phyloP scores from a whole-genome alignment of 2,329 filamentous ascomycete species.

The Fonsecaea multimorphosa region DNA sequence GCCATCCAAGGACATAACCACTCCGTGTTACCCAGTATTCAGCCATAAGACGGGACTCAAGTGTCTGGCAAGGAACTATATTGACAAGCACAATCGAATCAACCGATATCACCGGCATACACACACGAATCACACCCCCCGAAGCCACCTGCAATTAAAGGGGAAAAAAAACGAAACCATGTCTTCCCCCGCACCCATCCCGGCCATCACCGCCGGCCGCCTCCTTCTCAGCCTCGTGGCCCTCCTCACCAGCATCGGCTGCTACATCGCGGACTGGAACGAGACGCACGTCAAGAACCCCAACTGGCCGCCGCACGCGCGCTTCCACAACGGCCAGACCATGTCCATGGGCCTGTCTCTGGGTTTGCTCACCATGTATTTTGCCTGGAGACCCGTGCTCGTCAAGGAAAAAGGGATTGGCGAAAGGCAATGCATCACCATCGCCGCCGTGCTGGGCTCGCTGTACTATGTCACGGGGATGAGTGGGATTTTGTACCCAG shows the following conservation, averaged over 20 bases:
- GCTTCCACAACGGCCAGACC: conserved; percentile 61
- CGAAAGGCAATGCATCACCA: conserved; percentile 35
- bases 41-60: too few relatives aligned
- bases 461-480: conserved; percentile 55
- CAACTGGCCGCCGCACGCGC: conserved; percentile 57
- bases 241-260: conserved; percentile 31
- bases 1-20: too few relatives aligned
- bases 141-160: background rate
- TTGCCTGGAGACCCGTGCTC: conserved; percentile 20
- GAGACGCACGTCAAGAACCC: conserved; percentile 57
- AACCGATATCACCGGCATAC: too few relatives aligned
- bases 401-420: background rate
- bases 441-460: conserved; percentile 48
- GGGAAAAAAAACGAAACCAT: background rate
- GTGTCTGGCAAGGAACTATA: too few relatives aligned
- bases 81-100: too few relatives aligned
- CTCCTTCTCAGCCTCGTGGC: conserved; percentile 34
- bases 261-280: conserved; percentile 48
- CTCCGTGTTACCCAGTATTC: too few relatives aligned
- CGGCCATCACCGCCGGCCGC: conserved; percentile 23
- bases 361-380: conserved; percentile 27
- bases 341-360: conserved; percentile 47
- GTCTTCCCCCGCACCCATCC: background rate
- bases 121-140: too few relatives aligned
- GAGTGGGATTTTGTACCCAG: conserved; percentile 56